Evolutionary conservation across 2,329 filamentous ascomycete genomes (phyloP).

Genomic region (Fusarium humuli): DNA sequence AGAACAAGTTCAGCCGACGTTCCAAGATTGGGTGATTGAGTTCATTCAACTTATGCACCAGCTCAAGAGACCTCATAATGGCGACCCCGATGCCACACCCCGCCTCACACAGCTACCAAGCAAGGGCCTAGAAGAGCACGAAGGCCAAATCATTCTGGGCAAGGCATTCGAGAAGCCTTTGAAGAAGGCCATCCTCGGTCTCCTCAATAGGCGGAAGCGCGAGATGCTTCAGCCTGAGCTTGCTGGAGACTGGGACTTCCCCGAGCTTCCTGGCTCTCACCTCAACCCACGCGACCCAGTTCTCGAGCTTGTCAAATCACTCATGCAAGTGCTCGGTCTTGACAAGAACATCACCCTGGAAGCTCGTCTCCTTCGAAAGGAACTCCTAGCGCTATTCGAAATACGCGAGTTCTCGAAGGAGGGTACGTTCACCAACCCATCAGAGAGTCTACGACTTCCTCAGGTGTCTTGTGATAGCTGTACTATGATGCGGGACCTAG

Average conservation of each 20-base stretch:
- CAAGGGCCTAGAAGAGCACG: conserved; percentile 69
- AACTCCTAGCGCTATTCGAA: conserved; percentile 89
- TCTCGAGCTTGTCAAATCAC: conserved; percentile 88
- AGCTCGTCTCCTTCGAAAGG: conserved; percentile 87
- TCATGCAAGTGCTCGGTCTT: conserved; percentile 92
- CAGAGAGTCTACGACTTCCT: conserved; percentile 75
- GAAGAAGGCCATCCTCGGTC: conserved; percentile 84
- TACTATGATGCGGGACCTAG: conserved; percentile 87
- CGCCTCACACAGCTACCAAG: conserved; percentile 69
- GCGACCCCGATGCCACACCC: conserved; percentile 63
- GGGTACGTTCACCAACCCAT: conserved; percentile 89
- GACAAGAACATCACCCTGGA: conserved; percentile 93
- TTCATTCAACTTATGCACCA: conserved; percentile 95
- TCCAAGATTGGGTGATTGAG: conserved; percentile 92
- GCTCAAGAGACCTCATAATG: conserved; percentile 76
- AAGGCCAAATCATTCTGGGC: conserved; percentile 76
- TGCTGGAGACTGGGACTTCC: conserved; percentile 87
- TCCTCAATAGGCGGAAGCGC: conserved; percentile 87
- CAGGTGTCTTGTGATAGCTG: conserved; percentile 91
- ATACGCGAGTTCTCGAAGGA: conserved; percentile 92
- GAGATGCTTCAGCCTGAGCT: conserved; percentile 92
- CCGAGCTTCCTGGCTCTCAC: conserved; percentile 79
- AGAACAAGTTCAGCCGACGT: conserved; percentile 79
- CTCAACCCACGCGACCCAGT: conserved; percentile 70
- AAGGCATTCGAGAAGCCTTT: conserved; percentile 88